Percentiles rank a stretch among this genome's conserved stretches.
phyloP scores from a whole-genome alignment of 192 early-diverging fungal species.

The Coemansia sp. region DNA sequence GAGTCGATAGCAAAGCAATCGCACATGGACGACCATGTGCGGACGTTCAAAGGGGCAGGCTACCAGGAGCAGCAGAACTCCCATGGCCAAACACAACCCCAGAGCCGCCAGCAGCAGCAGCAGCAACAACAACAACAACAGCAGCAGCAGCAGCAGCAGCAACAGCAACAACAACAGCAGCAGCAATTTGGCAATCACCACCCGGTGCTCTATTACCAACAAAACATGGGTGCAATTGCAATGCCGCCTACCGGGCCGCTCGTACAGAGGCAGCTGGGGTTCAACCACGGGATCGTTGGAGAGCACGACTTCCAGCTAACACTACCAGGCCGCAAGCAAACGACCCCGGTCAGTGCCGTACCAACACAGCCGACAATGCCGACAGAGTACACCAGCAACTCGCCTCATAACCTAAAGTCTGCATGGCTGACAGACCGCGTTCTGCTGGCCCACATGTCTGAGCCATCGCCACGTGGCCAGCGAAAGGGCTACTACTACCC shows the following conservation, averaged over 20 bases:
- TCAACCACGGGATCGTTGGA: neutral
- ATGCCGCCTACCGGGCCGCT: neutral
- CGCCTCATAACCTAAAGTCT: slow-evolving; percentile 22
- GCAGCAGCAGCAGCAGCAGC: neutral
- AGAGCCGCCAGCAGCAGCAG: neutral
- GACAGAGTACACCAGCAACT: slow-evolving; percentile 20
- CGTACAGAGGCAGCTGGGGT: neutral
- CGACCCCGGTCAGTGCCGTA: neutral
- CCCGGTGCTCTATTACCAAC: neutral
- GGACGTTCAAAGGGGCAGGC: slow-evolving; percentile 28
- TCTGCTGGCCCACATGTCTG: slow-evolving; percentile 6
- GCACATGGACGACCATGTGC: slow-evolving; percentile 41
- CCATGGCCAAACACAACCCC: neutral
- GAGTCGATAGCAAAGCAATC: slow-evolving; percentile 48
- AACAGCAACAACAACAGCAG: slow-evolving; percentile 6
- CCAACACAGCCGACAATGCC: slow-evolving; percentile 19
- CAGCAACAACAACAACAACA: slow-evolving; percentile 1
- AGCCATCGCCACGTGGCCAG: neutral
- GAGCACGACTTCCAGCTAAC: slow-evolving; percentile 35
- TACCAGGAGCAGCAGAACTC: slow-evolving; percentile 3
- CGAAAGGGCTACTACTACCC: slow-evolving; percentile 14
- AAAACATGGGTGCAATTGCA: neutral
- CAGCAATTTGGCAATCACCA: neutral
- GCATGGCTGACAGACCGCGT: slow-evolving; percentile 22
- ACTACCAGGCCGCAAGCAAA: slow-evolving; percentile 14